A percentile compares a stretch with the other conserved stretches of the same genome.
phyloP scores from a whole-genome alignment of 768 basidiomycete species.

The Phylloporus sp. region DNA sequence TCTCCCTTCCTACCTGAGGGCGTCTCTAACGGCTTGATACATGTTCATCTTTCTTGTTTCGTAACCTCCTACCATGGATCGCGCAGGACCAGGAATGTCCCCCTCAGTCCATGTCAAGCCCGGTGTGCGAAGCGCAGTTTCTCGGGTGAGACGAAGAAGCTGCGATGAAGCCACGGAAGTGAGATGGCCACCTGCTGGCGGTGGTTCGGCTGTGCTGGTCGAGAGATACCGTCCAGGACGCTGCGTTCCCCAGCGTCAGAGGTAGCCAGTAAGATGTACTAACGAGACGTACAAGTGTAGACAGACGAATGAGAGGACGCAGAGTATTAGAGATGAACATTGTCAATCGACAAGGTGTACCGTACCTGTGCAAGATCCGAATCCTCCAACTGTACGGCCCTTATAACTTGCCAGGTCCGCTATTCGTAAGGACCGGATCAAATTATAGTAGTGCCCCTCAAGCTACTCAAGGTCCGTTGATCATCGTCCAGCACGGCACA shows the following conservation, averaged over 20 bases:
- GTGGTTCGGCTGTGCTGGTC: constrained; percentile 49
- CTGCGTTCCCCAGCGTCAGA: constrained; percentile 2
- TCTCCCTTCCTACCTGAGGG: constrained; percentile 58
- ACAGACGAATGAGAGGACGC: constrained; percentile 18
- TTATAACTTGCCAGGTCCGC: constrained; percentile 10
- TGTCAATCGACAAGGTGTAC: constrained; percentile 13
- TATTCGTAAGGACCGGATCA: background rate
- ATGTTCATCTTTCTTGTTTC: constrained; percentile 95
- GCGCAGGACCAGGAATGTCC: constrained; percentile 38
- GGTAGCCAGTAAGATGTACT: background rate
- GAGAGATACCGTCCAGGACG: constrained; percentile 44
- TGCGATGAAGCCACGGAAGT: constrained; percentile 69
- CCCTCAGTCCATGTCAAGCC: constrained; percentile 72
- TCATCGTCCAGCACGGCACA: background rate
- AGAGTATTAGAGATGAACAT: constrained; percentile 20
- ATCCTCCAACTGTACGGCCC: constrained; percentile 1
- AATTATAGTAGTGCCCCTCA: background rate
- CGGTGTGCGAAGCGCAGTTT: constrained; percentile 66
- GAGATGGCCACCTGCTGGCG: constrained; percentile 76
- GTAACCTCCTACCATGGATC: constrained; percentile 60
- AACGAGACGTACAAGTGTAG: constrained; percentile 14
- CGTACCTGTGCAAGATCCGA: constrained; percentile 28
- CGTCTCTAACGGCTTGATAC: constrained; percentile 90
- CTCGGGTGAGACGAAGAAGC: constrained; percentile 61
- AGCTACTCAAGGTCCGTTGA: background rate